Evolutionary conservation across 768 basidiomycete species (phyloP).

Genomic region (Mrakia blollopis): DNA sequence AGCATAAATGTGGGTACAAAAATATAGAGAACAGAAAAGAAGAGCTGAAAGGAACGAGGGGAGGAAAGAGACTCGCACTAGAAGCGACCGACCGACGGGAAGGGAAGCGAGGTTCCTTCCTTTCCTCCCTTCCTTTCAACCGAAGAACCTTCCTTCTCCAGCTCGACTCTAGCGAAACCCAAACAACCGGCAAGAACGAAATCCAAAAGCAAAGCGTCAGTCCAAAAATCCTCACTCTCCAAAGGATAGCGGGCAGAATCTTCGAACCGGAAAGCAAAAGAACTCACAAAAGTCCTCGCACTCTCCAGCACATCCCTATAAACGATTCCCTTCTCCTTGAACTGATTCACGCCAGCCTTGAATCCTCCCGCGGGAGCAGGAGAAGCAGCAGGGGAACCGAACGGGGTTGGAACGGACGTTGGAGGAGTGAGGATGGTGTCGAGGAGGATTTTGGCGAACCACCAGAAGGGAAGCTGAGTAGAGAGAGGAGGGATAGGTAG

Average conservation of each 20-base stretch:
- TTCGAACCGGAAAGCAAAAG: too few relatives aligned
- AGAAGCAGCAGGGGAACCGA: not conserved
- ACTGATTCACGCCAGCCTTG: slow-evolving; percentile 19
- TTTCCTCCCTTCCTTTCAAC: not conserved
- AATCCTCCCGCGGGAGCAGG: slow-evolving; percentile 5
- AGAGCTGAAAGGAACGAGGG: too few relatives aligned
- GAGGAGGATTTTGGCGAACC: slow-evolving; percentile 45
- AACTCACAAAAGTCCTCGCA: slow-evolving; percentile 25
- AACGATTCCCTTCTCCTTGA: slow-evolving; percentile 10
- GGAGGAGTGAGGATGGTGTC: slow-evolving; percentile 38
- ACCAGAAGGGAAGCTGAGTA: slow-evolving; percentile 44
- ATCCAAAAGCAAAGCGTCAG: not conserved
- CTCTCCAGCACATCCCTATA: slow-evolving; percentile 19
- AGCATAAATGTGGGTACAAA: too few relatives aligned
- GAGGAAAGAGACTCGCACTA: too few relatives aligned
- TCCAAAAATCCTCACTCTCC: not conserved
- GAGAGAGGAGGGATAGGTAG: slow-evolving; percentile 10
- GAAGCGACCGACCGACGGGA: not conserved
- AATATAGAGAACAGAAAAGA: too few relatives aligned
- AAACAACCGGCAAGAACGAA: not conserved
- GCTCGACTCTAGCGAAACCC: not conserved
- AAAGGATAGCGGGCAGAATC: too few relatives aligned
- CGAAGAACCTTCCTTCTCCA: not conserved
- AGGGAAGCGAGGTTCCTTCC: not conserved
- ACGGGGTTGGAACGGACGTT: not conserved